phyloP scores from a whole-genome alignment of 2,329 filamentous ascomycete species.

The Trichoderma gracile region DNA sequence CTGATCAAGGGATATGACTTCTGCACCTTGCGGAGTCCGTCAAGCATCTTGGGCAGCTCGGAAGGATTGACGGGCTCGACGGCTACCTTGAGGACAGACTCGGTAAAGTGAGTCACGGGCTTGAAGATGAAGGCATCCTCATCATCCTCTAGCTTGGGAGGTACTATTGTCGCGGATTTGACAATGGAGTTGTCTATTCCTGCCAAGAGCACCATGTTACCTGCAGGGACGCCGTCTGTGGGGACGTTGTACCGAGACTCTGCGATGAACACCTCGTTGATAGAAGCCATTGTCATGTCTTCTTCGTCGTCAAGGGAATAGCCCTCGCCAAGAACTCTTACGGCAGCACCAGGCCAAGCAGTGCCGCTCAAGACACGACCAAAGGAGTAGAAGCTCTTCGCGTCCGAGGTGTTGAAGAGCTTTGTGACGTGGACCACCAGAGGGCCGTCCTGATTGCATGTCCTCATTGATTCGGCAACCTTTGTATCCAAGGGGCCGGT shows the following conservation, averaged over 20 bases:
- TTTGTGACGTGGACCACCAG: constrained; percentile 92
- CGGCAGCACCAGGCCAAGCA: constrained; percentile 75
- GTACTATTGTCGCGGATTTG: constrained; percentile 90
- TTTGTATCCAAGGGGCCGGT: constrained; percentile 85
- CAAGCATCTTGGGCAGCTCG: constrained; percentile 97
- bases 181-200: constrained; percentile 98
- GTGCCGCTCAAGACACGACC: constrained; percentile 92
- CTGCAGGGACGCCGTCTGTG: constrained; percentile 87
- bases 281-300: constrained; percentile 87
- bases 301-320: constrained; percentile 98
- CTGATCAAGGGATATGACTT: constrained; percentile 95
- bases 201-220: constrained; percentile 87
- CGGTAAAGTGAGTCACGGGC: constrained; percentile 89
- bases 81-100: constrained; percentile 96
- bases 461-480: constrained; percentile 74
- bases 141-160: constrained; percentile 75
- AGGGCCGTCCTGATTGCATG: constrained; percentile 86
- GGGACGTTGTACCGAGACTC: constrained; percentile 92
- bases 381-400: constrained; percentile 86
- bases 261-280: constrained; percentile 84
- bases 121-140: constrained; percentile 96
- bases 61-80: constrained; percentile 98
- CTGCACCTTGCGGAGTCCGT: constrained; percentile 93
- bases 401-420: constrained; percentile 85
- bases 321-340: constrained; percentile 89